phyloP scores from a whole-genome alignment of 2,329 filamentous ascomycete genomes.

The Pseudopyrenochaeta lycopersici region DNA sequence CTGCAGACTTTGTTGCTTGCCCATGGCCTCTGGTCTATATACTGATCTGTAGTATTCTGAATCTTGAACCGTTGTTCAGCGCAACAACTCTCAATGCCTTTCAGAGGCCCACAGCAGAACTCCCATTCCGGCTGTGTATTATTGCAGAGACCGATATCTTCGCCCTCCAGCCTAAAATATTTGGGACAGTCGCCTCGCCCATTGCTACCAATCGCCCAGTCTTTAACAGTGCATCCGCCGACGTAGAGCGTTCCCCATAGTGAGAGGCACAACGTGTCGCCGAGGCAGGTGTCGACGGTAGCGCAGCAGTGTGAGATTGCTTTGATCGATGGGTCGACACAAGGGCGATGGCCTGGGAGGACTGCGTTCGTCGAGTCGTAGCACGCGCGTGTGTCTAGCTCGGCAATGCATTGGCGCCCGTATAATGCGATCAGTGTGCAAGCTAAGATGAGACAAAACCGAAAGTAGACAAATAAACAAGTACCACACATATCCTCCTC shows the following conservation, averaged over 20 bases:
- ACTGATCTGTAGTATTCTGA: neutral
- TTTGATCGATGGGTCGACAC: neutral
- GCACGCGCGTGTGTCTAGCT: neutral
- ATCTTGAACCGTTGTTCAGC: neutral
- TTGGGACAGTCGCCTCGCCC: constrained; percentile 2
- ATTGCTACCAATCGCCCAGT: neutral
- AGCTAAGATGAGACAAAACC: neutral
- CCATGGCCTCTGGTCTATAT: neutral
- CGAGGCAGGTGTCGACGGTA: constrained; percentile 1
- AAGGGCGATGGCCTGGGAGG: neutral
- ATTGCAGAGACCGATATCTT: neutral
- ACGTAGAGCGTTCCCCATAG: constrained; percentile 5
- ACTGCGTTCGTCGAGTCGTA: neutral
- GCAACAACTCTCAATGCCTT: neutral
- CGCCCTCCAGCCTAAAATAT: neutral
- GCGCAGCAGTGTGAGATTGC: constrained; percentile 5
- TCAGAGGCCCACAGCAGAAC: neutral
- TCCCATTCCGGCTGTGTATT: neutral
- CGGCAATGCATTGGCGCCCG: neutral
- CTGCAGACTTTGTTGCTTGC: neutral
- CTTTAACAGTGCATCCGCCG: constrained; percentile 2
- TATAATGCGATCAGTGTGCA: neutral
- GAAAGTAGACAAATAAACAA: neutral
- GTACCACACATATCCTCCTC: neutral
- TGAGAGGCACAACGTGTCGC: constrained; percentile 3